Conservation (phyloP, 139 green algal species). For the Chlorella sp. region DNA sequence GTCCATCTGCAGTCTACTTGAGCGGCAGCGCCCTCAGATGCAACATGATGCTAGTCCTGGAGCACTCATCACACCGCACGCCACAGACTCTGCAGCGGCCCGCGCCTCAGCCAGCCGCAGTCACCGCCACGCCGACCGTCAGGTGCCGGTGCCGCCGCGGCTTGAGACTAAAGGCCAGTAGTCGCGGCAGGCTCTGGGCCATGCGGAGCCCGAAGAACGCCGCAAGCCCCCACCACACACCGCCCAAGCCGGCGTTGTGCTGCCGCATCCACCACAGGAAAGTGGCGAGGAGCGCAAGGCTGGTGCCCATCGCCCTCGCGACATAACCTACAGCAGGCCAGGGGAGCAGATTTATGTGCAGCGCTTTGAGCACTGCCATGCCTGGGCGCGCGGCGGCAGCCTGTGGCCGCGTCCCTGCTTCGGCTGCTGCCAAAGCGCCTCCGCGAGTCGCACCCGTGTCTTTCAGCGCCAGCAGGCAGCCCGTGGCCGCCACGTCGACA, state of each 20-base stretch:
- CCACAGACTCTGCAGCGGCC: no score
- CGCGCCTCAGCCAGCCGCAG: no score
- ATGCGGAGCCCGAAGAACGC: constrained; percentile 63
- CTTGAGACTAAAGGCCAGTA: no score
- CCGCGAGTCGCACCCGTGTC: constrained; percentile 16
- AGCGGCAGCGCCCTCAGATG: no score
- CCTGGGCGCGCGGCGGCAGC: neutral
- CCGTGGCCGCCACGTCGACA: constrained; percentile 60
- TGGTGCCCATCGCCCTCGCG: constrained; percentile 55
- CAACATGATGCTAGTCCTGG: no score
- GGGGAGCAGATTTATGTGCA: neutral
- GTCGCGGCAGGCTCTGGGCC: constrained; percentile 47
- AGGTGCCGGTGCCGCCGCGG: no score
- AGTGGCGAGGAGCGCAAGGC: constrained; percentile 38
- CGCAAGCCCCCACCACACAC: constrained; percentile 66
- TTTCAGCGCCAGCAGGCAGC: constrained; percentile 53
- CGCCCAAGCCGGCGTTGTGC: constrained; percentile 32
- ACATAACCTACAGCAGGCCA: constrained; percentile 26
- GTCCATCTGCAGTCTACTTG: no score
- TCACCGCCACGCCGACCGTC: no score
- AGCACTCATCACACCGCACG: no score
- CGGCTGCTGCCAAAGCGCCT: neutral
- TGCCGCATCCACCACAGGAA: constrained; percentile 47
- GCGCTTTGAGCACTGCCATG: neutral
- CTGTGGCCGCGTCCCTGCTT: neutral